Percentiles rank a stretch among this genome's conserved stretches.
Evolutionary conservation across 768 basidiomycete genomes (phyloP).

Genomic region (Coprinopsis cinerea): DNA sequence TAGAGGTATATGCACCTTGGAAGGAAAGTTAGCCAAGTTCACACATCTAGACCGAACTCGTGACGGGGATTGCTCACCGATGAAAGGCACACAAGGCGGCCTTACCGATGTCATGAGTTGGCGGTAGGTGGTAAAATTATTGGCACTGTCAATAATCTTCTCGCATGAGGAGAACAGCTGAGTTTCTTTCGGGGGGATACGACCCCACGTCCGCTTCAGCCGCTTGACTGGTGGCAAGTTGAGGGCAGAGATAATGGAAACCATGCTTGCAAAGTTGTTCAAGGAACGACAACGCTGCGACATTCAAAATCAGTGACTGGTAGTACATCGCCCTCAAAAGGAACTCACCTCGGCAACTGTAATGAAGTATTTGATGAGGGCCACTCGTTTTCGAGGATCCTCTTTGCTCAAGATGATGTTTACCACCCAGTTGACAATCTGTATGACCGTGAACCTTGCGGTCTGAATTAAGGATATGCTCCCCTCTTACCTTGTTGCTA

Average conservation of each 20-base stretch:
- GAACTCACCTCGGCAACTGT: constrained; percentile 77
- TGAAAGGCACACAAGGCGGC: constrained; percentile 93
- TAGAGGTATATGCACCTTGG: not conserved
- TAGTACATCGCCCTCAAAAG: constrained; percentile 1
- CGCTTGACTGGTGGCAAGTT: constrained; percentile 90
- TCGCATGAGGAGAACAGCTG: constrained; percentile 72
- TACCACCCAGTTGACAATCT: constrained; percentile 89
- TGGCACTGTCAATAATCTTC: constrained; percentile 83
- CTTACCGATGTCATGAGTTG: constrained; percentile 72
- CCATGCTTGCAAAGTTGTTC: constrained; percentile 93
- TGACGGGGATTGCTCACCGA: constrained; percentile 50
- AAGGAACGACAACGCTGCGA: constrained; percentile 74
- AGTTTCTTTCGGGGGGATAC: constrained; percentile 68
- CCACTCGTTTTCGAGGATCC: constrained; percentile 78
- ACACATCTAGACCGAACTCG: not conserved
- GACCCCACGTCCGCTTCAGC: constrained; percentile 89
- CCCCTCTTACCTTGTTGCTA: constrained; percentile 59
- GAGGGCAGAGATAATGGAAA: constrained; percentile 87
- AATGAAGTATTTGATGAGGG: constrained; percentile 83
- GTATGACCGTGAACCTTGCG: constrained; percentile 22
- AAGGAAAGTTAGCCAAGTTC: not conserved
- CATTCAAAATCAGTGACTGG: constrained; percentile 1
- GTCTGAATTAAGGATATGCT: not conserved
- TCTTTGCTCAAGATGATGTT: constrained; percentile 70
- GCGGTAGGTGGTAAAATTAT: constrained; percentile 90